Conservation (phyloP, 192 early-diverging fungal genomes). For the Coemansia sp. region DNA sequence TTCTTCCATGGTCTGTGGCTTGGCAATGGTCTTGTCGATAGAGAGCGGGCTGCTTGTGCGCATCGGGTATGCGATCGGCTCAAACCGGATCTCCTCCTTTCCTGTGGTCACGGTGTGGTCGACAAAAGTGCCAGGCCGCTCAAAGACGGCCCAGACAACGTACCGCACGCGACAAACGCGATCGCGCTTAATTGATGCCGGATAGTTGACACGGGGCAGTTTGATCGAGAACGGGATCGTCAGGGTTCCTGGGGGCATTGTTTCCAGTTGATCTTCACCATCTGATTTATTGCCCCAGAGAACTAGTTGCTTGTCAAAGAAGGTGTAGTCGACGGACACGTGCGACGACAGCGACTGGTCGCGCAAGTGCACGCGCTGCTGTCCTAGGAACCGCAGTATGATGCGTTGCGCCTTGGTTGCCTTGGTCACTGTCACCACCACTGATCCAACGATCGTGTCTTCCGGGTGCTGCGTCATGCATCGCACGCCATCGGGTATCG, state of each 20-base stretch:
- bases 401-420: slow-evolving; percentile 33
- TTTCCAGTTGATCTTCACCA: slow-evolving; percentile 1
- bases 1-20: background rate
- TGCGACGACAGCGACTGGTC: slow-evolving; percentile 11
- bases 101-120: slow-evolving; percentile 20
- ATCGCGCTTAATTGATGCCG: slow-evolving; percentile 27
- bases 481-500: slow-evolving; percentile 43
- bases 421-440: slow-evolving; percentile 41
- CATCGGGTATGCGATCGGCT: slow-evolving; percentile 30
- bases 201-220: slow-evolving; percentile 38
- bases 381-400: slow-evolving; percentile 25
- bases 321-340: slow-evolving; percentile 15
- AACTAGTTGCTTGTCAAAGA: slow-evolving; percentile 36
- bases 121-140: slow-evolving; percentile 29
- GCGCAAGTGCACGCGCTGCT: slow-evolving; percentile 31
- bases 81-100: slow-evolving; percentile 29
- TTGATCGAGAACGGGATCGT: slow-evolving; percentile 34
- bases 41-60: slow-evolving; percentile 1
- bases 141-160: slow-evolving; percentile 31
- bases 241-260: slow-evolving; percentile 32
- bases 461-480: slow-evolving; percentile 37
- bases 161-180: slow-evolving; percentile 35
- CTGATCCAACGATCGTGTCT: slow-evolving; percentile 32
- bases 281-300: slow-evolving; percentile 21
- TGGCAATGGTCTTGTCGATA: slow-evolving; percentile 12